phyloP scores from a whole-genome alignment of 192 early-diverging fungal species.

The Geosiphon pyriformis region DNA sequence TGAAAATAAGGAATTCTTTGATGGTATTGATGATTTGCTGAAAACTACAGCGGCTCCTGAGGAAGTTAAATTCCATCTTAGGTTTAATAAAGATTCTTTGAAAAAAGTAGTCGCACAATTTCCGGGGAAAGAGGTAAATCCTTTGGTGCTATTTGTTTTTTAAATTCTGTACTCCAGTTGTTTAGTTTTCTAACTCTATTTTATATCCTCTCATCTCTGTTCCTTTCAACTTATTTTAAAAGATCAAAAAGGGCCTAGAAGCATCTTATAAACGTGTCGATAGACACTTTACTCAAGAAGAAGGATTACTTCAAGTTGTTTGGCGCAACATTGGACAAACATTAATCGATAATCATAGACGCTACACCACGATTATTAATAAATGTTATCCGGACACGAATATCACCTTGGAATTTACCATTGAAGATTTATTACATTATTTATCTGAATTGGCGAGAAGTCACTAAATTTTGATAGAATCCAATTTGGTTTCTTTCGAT shows the following conservation, averaged over 20 bases:
- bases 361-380: conserved; percentile 76
- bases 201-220: neutral
- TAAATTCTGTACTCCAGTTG: neutral
- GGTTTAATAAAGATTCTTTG: conserved; percentile 77
- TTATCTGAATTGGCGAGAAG: conserved; percentile 64
- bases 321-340: conserved; percentile 92
- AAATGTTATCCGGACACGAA: conserved; percentile 84
- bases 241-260: conserved; percentile 77
- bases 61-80: conserved; percentile 76
- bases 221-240: neutral
- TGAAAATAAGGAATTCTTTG: conserved; percentile 81
- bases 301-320: conserved; percentile 78
- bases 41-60: conserved; percentile 67
- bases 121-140: conserved; percentile 71
- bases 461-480: conserved; percentile 43
- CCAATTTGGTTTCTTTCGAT: no score
- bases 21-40: conserved; percentile 84
- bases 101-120: conserved; percentile 82
- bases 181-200: neutral
- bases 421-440: conserved; percentile 67
- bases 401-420: conserved; percentile 80
- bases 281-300: conserved; percentile 88
- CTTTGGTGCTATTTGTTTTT: neutral
- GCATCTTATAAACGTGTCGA: conserved; percentile 85
- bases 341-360: conserved; percentile 68